Evolutionary conservation across 345 rosid species (phyloP), one percentile per base, ranked within the genome.

Genomic region (Microcos paniculata): DNA sequence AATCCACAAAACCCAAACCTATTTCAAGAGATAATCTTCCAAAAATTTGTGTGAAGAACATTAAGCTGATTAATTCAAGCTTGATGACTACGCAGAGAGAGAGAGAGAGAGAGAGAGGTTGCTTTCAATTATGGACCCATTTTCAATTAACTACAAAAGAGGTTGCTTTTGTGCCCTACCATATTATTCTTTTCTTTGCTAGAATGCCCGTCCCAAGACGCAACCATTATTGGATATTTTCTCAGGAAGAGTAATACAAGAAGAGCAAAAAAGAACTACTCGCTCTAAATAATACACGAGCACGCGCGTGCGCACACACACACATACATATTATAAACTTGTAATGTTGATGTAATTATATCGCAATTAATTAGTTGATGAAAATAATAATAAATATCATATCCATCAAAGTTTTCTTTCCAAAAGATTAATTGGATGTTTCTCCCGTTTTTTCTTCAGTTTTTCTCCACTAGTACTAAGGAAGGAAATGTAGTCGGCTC

Each of bases 101-200:
- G 24, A 11, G 24, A 67, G 42, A 70, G 52, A 38, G 30, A 65
- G 14, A 68, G 73, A 46, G 48, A 38, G 31, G 81, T 77, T 46
- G 73, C 76, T 76, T 63, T 84, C 81, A 58, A 4, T 30, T 46
- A 9, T 69, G 78, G 80, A 76, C 77, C 84, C 85, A 59, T 28
- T 23, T 35, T 76, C 31, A 74, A 78, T 72, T 68, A 58, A 69
- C 72, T 21, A 75, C 57, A 73, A 61, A 63, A 56, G 35, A 28
- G 78, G 78, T 73, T 70, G 76, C 70, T 55, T 74, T 68, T 72
- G 16, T n/a, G 18, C 26, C 69, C 58, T 56, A 24, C 52, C 16
- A 30, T 64, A 30, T 69, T 66, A 45, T 55, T 73, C 31, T 53
- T 69, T 52, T 66, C 43, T 63, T 70, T 45, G 56, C 13, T 6